Conservation (phyloP, 306 rosid species). For the Rosa rugosa region DNA sequence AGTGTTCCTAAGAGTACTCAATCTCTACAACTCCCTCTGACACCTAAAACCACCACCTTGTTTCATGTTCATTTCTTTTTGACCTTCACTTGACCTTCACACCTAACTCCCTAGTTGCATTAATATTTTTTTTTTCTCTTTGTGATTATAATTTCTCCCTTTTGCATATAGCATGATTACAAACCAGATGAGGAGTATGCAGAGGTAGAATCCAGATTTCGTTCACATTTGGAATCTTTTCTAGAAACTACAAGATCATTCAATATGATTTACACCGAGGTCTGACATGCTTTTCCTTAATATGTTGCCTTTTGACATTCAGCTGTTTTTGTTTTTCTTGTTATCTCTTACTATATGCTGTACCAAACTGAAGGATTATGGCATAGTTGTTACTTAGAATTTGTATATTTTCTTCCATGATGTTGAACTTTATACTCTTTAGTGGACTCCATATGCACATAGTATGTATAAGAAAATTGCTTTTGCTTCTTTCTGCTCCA, state of each 20-base stretch:
- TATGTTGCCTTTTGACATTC: neutral
- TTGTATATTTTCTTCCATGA: neutral
- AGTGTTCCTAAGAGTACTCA: neutral
- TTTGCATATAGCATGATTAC: conserved; percentile 67
- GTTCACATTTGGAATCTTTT: conserved; percentile 83
- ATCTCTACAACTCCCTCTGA: neutral
- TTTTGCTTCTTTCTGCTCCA: too few relatives aligned
- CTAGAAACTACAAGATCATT: conserved; percentile 92
- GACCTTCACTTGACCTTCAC: neutral
- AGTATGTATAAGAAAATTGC: neutral
- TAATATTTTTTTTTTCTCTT: conserved; percentile 9
- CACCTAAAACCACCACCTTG: neutral
- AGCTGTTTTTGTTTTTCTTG: neutral
- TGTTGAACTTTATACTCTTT: neutral
- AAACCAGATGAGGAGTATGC: conserved; percentile 90
- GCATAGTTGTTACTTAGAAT: neutral
- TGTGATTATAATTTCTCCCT: conserved; percentile 14
- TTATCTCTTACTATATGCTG: neutral
- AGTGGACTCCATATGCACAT: neutral
- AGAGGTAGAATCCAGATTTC: conserved; percentile 81
- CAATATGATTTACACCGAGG: conserved; percentile 90
- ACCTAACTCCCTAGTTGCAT: neutral
- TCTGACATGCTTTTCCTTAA: conserved; percentile 23
- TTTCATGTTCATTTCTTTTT: neutral
- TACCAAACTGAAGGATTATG: neutral